Conservation (phyloP, 352 stramenopile genomes). For the Plasmopara viticola region DNA sequence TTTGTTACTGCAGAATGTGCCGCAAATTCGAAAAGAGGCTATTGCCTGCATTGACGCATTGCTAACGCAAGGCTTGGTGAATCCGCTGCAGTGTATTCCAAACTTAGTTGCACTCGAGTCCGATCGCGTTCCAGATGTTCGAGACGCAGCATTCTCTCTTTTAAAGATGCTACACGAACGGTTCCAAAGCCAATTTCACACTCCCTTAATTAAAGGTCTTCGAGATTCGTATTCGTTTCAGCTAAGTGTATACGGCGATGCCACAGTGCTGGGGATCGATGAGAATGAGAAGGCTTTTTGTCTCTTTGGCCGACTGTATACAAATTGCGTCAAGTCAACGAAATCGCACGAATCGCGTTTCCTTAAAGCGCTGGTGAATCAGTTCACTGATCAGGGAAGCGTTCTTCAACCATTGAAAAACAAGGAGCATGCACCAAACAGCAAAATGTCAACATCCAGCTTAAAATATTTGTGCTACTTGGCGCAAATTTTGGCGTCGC, state of each 20-base stretch:
- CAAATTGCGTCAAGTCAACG: conserved; percentile 40
- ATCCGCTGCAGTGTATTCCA: conserved; percentile 68
- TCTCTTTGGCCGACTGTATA: conserved; percentile 68
- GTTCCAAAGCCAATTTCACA: conserved; percentile 45
- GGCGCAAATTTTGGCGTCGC: conserved; percentile 49
- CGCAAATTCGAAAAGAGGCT: conserved; percentile 63
- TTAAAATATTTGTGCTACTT: conserved; percentile 78
- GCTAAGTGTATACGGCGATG: conserved; percentile 41
- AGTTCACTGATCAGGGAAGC: conserved; percentile 55
- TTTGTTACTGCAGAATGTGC: conserved; percentile 45
- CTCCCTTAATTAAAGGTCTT: conserved; percentile 57
- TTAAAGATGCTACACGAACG: conserved; percentile 56
- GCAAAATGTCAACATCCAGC: conserved; percentile 4
- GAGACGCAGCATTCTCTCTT: conserved; percentile 61
- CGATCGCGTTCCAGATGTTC: conserved; percentile 57
- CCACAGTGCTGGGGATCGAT: conserved; percentile 44
- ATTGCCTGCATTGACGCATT: conserved; percentile 58
- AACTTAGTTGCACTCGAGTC: conserved; percentile 74
- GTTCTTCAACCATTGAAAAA: conserved; percentile 28
- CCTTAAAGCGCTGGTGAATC: conserved; percentile 56
- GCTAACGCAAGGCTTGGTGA: conserved; percentile 74
- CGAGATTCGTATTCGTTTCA: conserved; percentile 63
- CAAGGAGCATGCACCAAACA: conserved; percentile 9
- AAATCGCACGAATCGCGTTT: conserved; percentile 51
- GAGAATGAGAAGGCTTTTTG: conserved; percentile 71